Evolutionary conservation across 805 yeast species (phyloP).

Genomic region (Geotrichum ghanense): DNA sequence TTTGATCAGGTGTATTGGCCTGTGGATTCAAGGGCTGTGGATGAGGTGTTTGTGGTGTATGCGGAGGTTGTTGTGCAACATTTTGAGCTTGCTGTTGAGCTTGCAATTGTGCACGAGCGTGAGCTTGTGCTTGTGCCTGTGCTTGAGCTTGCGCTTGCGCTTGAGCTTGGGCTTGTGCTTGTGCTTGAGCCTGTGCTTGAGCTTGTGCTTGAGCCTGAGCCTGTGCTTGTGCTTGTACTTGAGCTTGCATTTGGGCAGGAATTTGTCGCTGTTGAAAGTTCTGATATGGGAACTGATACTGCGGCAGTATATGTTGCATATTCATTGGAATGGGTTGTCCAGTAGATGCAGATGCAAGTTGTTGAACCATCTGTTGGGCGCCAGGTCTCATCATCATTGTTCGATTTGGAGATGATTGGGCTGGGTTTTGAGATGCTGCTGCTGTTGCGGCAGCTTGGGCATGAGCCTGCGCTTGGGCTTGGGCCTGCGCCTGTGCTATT

Average conservation of each 20-base stretch:
- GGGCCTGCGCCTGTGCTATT: too few species aligned
- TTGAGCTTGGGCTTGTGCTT: conserved; percentile 10
- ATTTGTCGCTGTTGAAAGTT: conserved; percentile 1
- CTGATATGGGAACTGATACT: conserved; percentile 1
- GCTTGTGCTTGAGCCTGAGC: conserved; percentile 10
- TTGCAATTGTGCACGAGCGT: conserved; percentile 10
- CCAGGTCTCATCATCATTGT: conserved; percentile 1
- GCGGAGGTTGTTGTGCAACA: conserved; percentile 10
- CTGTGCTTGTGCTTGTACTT: conserved; percentile 10
- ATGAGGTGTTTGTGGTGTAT: conserved; percentile 1
- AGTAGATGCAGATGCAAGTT: neutral
- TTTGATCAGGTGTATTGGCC: neutral
- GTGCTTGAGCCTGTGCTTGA: conserved; percentile 11
- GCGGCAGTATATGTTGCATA: neutral
- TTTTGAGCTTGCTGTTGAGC: conserved; percentile 11
- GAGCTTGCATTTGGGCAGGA: conserved; percentile 8
- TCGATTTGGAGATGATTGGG: conserved; percentile 1
- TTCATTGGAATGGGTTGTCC: neutral
- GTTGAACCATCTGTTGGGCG: neutral
- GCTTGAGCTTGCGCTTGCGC: conserved; percentile 10
- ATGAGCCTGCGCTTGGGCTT: conserved; percentile 10
- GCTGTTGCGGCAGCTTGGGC: conserved; percentile 4
- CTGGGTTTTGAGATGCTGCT: neutral
- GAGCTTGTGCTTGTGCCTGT: conserved; percentile 9
- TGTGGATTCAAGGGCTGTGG: neutral